A percentile compares a stretch with the other conserved stretches of the same genome.
phyloP scores from a whole-genome alignment of 192 early-diverging fungal species.

The Physocladia obscura region DNA sequence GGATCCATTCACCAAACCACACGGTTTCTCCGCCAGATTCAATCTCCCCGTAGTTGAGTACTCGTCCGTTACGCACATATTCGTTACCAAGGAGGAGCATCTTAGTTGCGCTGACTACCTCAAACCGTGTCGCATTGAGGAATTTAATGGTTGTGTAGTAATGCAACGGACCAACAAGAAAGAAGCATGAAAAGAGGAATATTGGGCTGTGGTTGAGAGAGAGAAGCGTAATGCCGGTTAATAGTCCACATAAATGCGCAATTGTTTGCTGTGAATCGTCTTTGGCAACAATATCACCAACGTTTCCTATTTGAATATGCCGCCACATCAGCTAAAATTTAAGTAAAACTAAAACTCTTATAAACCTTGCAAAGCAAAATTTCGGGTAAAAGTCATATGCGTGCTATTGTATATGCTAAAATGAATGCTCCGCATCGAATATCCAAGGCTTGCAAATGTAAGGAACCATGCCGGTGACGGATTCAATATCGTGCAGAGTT shows the following conservation, averaged over 20 bases:
- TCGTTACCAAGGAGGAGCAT: slow-evolving; percentile 49
- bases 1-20: slow-evolving; percentile 64
- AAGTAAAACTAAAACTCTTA: too few relatives aligned
- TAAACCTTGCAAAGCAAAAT: slow-evolving; percentile 59
- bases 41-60: slow-evolving; percentile 45
- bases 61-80: slow-evolving; percentile 47
- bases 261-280: slow-evolving; percentile 72
- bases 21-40: slow-evolving; percentile 35
- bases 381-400: slow-evolving; percentile 72
- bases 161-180: slow-evolving; percentile 56
- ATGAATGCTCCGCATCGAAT: slow-evolving; percentile 61
- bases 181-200: slow-evolving; percentile 58
- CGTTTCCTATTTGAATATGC: slow-evolving; percentile 41
- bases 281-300: slow-evolving; percentile 71
- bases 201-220: slow-evolving; percentile 53
- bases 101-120: slow-evolving; percentile 65
- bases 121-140: slow-evolving; percentile 61
- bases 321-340: background rate
- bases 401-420: slow-evolving; percentile 66
- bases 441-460: slow-evolving; percentile 57
- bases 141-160: slow-evolving; percentile 53
- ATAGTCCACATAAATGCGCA: slow-evolving; percentile 63
- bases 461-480: slow-evolving; percentile 52
- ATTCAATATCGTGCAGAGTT: slow-evolving; percentile 57
- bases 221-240: slow-evolving; percentile 57